phyloP scores from a whole-genome alignment of 306 rosid genomes.

The Hippophae tibetana region DNA sequence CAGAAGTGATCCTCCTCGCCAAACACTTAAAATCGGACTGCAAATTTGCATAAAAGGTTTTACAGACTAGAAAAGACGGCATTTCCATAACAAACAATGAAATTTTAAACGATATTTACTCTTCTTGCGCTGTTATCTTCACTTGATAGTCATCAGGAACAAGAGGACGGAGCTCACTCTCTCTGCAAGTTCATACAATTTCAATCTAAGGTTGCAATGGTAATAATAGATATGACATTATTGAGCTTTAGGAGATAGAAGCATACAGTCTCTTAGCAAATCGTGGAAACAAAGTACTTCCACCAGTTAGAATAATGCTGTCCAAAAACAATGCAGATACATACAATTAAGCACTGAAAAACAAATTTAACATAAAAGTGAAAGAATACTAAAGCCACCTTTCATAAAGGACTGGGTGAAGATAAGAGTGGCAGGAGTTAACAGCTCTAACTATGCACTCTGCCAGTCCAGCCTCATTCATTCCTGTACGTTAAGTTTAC shows the following conservation, averaged over 20 bases:
- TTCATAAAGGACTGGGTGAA: constrained; percentile 79
- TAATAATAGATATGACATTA: constrained; percentile 1
- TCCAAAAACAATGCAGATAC: constrained; percentile 14
- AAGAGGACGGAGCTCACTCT: constrained; percentile 89
- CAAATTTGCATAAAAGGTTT: constrained; percentile 15
- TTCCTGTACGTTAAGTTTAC: constrained; percentile 42
- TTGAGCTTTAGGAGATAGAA: constrained; percentile 4
- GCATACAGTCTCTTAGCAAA: constrained; percentile 81
- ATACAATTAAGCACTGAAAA: constrained; percentile 2
- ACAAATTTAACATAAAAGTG: neutral
- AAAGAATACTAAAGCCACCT: constrained; percentile 34
- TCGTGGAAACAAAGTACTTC: constrained; percentile 78
- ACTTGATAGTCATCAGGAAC: constrained; percentile 80
- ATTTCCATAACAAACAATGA: neutral
- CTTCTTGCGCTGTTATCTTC: constrained; percentile 78
- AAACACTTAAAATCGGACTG: constrained; percentile 79
- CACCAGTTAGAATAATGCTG: constrained; percentile 94
- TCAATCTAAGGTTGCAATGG: constrained; percentile 1
- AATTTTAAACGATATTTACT: constrained; percentile 34
- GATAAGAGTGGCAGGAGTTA: constrained; percentile 71
- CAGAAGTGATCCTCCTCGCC: constrained; percentile 89
- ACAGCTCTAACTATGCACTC: constrained; percentile 88
- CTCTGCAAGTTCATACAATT: constrained; percentile 31
- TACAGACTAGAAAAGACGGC: constrained; percentile 1
- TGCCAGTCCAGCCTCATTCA: constrained; percentile 92